A percentile compares a stretch with the other conserved stretches of the same genome.
phyloP scores from a whole-genome alignment of 2,329 filamentous ascomycete genomes.

The Aureobasidium sp. region DNA sequence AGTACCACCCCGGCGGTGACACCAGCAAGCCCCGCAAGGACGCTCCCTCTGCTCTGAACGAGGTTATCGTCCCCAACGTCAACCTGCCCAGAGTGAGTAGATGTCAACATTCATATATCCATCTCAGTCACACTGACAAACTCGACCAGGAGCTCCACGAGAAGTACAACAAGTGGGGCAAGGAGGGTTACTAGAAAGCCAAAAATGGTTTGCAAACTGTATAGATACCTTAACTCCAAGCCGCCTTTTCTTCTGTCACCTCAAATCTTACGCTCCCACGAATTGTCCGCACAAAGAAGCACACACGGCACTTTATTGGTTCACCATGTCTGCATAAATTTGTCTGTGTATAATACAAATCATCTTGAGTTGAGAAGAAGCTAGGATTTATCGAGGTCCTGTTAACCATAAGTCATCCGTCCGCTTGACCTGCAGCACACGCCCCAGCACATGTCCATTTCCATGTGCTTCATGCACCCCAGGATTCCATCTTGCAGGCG shows the following conservation, averaged over 20 bases:
- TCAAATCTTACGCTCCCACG: not conserved
- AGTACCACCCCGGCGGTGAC: slow-evolving; percentile 73
- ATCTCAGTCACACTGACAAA: not conserved
- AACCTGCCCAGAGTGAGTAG: slow-evolving; percentile 73
- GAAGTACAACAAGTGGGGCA: slow-evolving; percentile 99
- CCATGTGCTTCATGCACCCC: not conserved
- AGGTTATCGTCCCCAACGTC: slow-evolving; percentile 88
- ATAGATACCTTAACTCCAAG: slow-evolving; percentile 13
- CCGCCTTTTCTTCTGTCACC: slow-evolving; percentile 9
- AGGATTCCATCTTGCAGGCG: not conserved
- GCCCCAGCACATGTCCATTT: not conserved
- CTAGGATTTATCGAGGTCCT: not conserved
- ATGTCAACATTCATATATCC: not conserved
- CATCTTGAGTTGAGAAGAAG: not conserved
- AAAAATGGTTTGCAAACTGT: slow-evolving; percentile 1
- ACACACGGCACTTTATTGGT: not conserved
- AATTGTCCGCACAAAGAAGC: not conserved
- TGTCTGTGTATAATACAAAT: not conserved
- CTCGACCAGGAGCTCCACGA: slow-evolving; percentile 72
- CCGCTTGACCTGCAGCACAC: not conserved
- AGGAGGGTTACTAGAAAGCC: slow-evolving; percentile 69
- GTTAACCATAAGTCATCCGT: not conserved
- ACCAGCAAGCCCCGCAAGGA: slow-evolving; percentile 67
- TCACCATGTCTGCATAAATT: not conserved
- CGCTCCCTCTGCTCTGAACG: slow-evolving; percentile 91